Evolutionary conservation across 805 yeast genomes (phyloP).

Genomic region (Brettanomyces sp.): DNA sequence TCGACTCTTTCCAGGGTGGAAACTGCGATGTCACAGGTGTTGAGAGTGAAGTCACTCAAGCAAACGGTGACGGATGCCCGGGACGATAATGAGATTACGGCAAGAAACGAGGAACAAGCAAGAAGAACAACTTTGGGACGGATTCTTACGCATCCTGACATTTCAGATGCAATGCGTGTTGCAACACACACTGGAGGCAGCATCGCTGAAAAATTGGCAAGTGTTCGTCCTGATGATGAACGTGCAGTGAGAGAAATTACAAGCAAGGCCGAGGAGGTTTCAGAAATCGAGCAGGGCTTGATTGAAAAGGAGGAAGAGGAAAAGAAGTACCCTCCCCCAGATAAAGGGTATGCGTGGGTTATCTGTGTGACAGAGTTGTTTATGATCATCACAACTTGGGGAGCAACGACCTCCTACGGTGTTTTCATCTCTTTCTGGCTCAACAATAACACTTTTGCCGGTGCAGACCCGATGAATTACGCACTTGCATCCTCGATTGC

Average conservation of each 20-base stretch:
- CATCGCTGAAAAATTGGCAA: conserved; percentile 2
- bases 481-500: conserved; percentile 48
- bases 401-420: conserved; percentile 52
- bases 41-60: neutral
- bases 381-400: conserved; percentile 50
- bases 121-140: conserved; percentile 11
- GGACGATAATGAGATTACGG: conserved; percentile 16
- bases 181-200: conserved; percentile 6
- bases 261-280: neutral
- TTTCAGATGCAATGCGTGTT: conserved; percentile 16
- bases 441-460: conserved; percentile 36
- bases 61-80: conserved; percentile 6
- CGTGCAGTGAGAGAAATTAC: conserved; percentile 2
- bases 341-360: conserved; percentile 59
- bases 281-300: neutral
- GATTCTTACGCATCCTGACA: conserved; percentile 13
- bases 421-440: conserved; percentile 47
- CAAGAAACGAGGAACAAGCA: conserved; percentile 4
- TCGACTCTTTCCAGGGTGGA: conserved; percentile 1
- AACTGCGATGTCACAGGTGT: neutral
- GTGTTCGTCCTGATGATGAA: conserved; percentile 2
- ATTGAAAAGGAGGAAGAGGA: conserved; percentile 1
- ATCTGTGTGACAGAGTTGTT: conserved; percentile 31
- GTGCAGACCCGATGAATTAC: conserved; percentile 46
- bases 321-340: conserved; percentile 29